A percentile compares a stretch with the other conserved stretches of the same genome.
Evolutionary conservation across 495 filamentous ascomycete genomes (phyloP).

Genomic region (Astrothelium subdiscretum): DNA sequence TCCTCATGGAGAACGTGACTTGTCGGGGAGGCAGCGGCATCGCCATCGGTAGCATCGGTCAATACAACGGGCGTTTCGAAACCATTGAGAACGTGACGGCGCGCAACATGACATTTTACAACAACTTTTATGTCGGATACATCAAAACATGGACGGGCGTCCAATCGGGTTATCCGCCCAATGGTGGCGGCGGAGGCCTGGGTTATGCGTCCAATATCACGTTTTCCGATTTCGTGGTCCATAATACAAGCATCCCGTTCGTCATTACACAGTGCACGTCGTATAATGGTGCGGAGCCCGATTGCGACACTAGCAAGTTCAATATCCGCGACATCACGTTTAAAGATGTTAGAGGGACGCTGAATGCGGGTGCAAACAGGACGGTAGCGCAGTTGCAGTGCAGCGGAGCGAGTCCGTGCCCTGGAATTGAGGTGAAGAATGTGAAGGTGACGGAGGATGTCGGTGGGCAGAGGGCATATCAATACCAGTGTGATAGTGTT

Average conservation of each 20-base stretch:
- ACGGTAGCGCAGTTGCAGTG: constrained; percentile 3
- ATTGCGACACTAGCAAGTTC: constrained; percentile 1
- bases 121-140: constrained; percentile 30
- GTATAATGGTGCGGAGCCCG: neutral
- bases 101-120: constrained; percentile 25
- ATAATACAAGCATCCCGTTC: constrained; percentile 2
- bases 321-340: constrained; percentile 3
- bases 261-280: constrained; percentile 5
- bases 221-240: neutral
- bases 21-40: constrained; percentile 19
- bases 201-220: constrained; percentile 12
- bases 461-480: neutral
- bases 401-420: neutral
- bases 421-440: neutral
- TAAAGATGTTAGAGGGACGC: neutral
- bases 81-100: constrained; percentile 30
- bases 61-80: constrained; percentile 31
- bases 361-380: neutral
- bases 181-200: constrained; percentile 38
- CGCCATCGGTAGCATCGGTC: constrained; percentile 38
- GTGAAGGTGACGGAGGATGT: neutral
- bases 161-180: constrained; percentile 35
- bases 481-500: constrained; percentile 2
- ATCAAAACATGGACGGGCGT: constrained; percentile 27
- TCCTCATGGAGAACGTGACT: constrained; percentile 9